phyloP scores from a whole-genome alignment of 169 alveolate genomes.

The Plasmodium gallinaceum region DNA sequence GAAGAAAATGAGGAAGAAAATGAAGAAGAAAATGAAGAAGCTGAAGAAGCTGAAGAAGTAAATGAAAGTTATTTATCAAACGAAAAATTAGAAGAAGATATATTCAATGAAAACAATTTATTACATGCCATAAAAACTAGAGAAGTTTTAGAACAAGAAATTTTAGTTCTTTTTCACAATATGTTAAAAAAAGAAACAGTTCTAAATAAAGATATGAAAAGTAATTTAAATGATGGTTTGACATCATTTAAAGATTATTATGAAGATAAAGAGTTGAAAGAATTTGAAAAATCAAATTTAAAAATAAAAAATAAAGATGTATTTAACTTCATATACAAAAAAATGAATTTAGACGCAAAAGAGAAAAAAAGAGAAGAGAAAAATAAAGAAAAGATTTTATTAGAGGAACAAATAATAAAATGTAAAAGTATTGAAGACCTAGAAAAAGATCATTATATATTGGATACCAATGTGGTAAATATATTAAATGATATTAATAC shows the following conservation, averaged over 20 bases:
- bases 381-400: neutral
- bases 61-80: neutral
- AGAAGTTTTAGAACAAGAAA: conserved; percentile 51
- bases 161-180: conserved; percentile 38
- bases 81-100: conserved; percentile 44
- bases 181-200: conserved; percentile 56
- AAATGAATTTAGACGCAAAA: conserved; percentile 18
- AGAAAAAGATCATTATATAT: conserved; percentile 56
- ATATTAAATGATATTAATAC: conserved; percentile 61
- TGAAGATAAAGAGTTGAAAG: conserved; percentile 9
- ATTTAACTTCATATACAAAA: conserved; percentile 39
- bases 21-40: conserved; percentile 14
- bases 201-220: conserved; percentile 34
- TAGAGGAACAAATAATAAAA: neutral
- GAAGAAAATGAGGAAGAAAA: conserved; percentile 19
- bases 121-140: conserved; percentile 50
- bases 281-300: conserved; percentile 9
- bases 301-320: conserved; percentile 46
- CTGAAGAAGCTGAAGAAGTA: conserved; percentile 18
- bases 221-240: neutral
- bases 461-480: conserved; percentile 40
- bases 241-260: neutral
- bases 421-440: neutral
- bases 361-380: conserved; percentile 1
- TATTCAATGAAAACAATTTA: conserved; percentile 47